Base-by-base conservation (phyloP, 1,139 yeast genomes). In the Lodderomyces pseudojiufengensis region DNA sequence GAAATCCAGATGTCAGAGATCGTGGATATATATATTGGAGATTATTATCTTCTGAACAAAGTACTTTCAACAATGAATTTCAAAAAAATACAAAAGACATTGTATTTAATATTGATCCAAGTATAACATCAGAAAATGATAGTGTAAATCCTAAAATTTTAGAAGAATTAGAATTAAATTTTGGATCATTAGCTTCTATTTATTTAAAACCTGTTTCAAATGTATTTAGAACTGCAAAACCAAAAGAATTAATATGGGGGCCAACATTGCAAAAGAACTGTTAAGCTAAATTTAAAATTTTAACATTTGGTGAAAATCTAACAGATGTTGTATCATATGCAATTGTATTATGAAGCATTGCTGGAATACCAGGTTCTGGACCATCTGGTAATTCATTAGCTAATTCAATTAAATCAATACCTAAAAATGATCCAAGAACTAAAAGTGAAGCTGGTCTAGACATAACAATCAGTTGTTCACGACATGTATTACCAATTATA, bases 11-110 rank as follows among this genome's bases (percentile, higher is more conserved):
- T 58, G 62, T 88, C 11, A 71, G 97, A 44, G 95, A 86, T 47
- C 63, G 96, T 31, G 96, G 94, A 0, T 84, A 68, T 52, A 79
- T 87, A 61, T 90, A 90, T 57, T 85, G 95, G 95, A 69, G 95
- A 37, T 57, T 88, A 21, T 61, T 90, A 7, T 77, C 94, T 0
- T 55, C 79, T 0, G 67, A 67, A 30, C 55, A 63, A 10, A 47
- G 48, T 31, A 50, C 45, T 3, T 33, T 49, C 3, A 36, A 47
- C 35, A 56, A 52, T 3, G 59, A 51, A 24, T 67, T 68, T 45
- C 74, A 67, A 41, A 47, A 67, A 55, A 40, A 61, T 36, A 63
- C 83, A 2, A 74, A 76, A 45, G 68, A 70, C 31, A 70, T 88
- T 12, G 70, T 87, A 6, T 68, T 80, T 46, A 78, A 79, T 16